phyloP scores from a whole-genome alignment of 148 eudicot species.

The Rhododendron simsii region DNA sequence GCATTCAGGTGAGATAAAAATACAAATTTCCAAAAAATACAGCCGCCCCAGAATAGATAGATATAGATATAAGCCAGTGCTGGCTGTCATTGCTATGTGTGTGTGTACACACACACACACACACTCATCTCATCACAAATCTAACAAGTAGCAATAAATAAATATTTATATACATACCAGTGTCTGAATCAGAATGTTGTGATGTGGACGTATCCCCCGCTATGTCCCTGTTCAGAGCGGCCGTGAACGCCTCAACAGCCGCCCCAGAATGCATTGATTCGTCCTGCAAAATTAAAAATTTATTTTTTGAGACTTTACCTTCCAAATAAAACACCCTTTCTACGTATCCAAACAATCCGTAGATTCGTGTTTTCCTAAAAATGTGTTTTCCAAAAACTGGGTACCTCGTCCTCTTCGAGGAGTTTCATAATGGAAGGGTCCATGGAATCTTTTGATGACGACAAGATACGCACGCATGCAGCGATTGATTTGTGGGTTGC shows the following conservation, averaged over 20 bases:
- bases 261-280: constrained; percentile 97
- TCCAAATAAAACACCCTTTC: not conserved
- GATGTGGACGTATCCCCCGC: constrained; percentile 52
- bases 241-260: constrained; percentile 88
- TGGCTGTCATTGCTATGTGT: not conserved
- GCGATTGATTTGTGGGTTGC: not conserved
- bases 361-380: not conserved
- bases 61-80: not conserved
- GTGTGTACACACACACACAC: too few species aligned
- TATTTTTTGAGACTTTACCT: not conserved
- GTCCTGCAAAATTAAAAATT: constrained; percentile 36
- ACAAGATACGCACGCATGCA: not conserved
- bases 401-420: constrained; percentile 82
- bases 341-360: not conserved
- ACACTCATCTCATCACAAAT: too few species aligned
- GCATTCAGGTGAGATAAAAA: not conserved
- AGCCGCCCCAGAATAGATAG: too few species aligned
- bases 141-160: too few species aligned
- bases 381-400: not conserved
- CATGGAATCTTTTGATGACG: constrained; percentile 24
- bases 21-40: not conserved
- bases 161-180: constrained; percentile 21
- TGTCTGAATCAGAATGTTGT: constrained; percentile 44
- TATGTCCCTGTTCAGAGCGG: constrained; percentile 84
- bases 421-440: constrained; percentile 79